These are phyloP conservation scores for Capsicum rhomboideum DNA, from an alignment of 257 asterid genomes.

Conservation along the genomic window DNA sequence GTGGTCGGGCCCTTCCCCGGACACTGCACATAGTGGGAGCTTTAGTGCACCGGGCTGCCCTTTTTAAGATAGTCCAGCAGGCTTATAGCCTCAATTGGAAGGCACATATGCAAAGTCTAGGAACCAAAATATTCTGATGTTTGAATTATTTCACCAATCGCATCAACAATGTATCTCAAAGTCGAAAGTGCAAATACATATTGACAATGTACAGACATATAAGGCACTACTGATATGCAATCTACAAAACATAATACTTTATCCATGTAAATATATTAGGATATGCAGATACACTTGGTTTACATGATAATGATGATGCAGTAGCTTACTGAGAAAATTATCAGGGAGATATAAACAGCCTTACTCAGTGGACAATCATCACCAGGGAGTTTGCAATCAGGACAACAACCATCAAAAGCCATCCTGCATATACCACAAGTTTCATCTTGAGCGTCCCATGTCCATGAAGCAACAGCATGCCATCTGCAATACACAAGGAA, in stretches of 20 bases:
- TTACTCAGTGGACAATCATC: slow-evolving; percentile 81
- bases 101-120: neutral
- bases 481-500: slow-evolving; percentile 24
- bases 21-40: too few relatives aligned
- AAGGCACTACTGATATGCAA: neutral
- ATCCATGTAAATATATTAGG: neutral
- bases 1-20: too few relatives aligned
- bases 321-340: neutral
- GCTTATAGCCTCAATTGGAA: neutral
- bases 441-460: slow-evolving; percentile 93
- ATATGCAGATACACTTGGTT: neutral
- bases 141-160: neutral
- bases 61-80: neutral
- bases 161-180: neutral
- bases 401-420: slow-evolving; percentile 90
- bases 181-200: neutral
- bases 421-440: slow-evolving; percentile 88
- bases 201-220: neutral
- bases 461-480: slow-evolving; percentile 89
- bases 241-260: neutral
- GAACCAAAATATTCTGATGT: neutral
- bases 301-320: neutral
- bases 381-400: slow-evolving; percentile 88
- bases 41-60: too few relatives aligned
- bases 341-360: slow-evolving; percentile 1